Evolutionary conservation across 192 early-diverging fungal genomes (phyloP).

Genomic region (Coemansia sp.): DNA sequence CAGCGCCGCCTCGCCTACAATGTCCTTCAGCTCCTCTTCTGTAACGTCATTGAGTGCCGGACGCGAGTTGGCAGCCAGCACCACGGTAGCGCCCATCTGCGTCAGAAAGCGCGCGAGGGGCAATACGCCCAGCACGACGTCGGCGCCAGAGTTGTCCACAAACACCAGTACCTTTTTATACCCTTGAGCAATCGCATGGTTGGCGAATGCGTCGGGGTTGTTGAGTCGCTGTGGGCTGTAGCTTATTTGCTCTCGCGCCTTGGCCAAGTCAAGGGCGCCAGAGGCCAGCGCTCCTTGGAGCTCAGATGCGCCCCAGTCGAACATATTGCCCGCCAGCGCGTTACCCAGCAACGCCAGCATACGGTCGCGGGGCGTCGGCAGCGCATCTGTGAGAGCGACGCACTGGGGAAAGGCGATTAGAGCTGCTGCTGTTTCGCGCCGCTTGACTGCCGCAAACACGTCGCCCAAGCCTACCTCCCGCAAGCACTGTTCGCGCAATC

Average conservation of each 20-base stretch:
- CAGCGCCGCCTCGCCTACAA: constrained; percentile 46
- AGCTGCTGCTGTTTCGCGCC: constrained; percentile 64
- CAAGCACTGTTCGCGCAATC: constrained; percentile 79
- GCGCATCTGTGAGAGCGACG: constrained; percentile 53
- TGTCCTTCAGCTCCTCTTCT: constrained; percentile 57
- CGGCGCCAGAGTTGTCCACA: constrained; percentile 82
- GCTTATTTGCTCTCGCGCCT: constrained; percentile 50
- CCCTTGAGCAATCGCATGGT: constrained; percentile 22
- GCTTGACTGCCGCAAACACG: constrained; percentile 72
- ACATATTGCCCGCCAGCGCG: constrained; percentile 83
- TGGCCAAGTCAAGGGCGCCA: constrained; percentile 61
- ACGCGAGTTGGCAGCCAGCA: constrained; percentile 71
- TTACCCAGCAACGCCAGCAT: constrained; percentile 58
- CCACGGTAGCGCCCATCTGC: constrained; percentile 53
- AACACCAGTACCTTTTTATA: constrained; percentile 72
- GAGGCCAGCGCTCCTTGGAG: constrained; percentile 59
- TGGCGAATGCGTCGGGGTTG: constrained; percentile 48
- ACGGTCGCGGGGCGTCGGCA: constrained; percentile 36
- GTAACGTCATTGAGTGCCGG: constrained; percentile 86
- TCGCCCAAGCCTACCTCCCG: constrained; percentile 80
- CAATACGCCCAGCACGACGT: constrained; percentile 75
- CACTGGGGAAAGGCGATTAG: constrained; percentile 54
- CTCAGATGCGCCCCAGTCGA: constrained; percentile 73
- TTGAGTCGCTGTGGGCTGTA: constrained; percentile 49
- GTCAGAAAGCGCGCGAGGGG: constrained; percentile 69